These are phyloP conservation scores for Trebouxia sp. DNA, from an alignment of 139 green algal genomes.

Conservation along the genomic window DNA sequence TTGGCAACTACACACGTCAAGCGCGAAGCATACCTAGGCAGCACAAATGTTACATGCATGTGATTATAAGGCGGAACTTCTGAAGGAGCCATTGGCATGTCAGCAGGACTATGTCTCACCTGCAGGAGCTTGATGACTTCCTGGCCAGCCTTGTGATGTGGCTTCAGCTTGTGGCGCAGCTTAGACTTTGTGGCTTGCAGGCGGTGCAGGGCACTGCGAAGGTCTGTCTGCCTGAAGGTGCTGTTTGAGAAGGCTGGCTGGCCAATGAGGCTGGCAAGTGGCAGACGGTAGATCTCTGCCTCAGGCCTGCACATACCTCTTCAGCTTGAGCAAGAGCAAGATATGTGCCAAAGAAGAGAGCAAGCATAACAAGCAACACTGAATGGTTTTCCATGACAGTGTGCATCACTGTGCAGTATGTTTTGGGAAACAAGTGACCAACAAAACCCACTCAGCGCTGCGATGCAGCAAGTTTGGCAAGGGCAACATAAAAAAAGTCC, in stretches of 20 bases:
- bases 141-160: background rate
- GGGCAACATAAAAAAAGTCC: too few relatives aligned
- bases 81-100: too few relatives aligned
- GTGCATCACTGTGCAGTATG: background rate
- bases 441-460: background rate
- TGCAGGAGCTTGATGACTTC: slow-evolving; percentile 5
- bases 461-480: too few relatives aligned
- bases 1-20: too few relatives aligned
- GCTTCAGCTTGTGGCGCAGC: slow-evolving; percentile 22
- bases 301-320: slow-evolving; percentile 3
- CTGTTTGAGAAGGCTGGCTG: slow-evolving; percentile 24
- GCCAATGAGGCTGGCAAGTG: background rate
- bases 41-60: too few relatives aligned
- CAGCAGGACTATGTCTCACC: too few relatives aligned
- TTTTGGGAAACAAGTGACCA: background rate
- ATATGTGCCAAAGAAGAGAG: too few relatives aligned
- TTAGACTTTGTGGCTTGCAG: slow-evolving; percentile 3
- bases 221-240: slow-evolving; percentile 4
- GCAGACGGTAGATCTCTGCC: background rate
- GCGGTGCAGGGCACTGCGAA: slow-evolving; percentile 10
- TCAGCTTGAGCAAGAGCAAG: too few relatives aligned
- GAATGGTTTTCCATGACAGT: too few relatives aligned
- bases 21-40: too few relatives aligned
- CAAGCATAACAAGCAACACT: too few relatives aligned
- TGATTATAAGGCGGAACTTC: too few relatives aligned